Conservation (phyloP, 441 rosid genomes). For the Euphorbia corollata region DNA sequence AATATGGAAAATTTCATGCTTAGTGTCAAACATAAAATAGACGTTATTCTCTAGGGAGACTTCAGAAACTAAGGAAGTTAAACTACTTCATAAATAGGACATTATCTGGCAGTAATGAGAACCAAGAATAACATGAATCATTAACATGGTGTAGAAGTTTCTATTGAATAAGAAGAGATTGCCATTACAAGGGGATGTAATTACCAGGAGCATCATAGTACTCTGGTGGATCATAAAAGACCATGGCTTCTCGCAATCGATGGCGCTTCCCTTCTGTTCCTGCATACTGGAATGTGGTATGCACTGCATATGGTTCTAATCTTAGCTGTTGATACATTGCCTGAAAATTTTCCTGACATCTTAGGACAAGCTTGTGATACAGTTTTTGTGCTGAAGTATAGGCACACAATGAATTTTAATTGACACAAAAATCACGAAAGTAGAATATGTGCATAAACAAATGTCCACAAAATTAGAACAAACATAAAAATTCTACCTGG, state of each 20-base stretch:
- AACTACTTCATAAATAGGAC: background rate
- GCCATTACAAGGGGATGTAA: conserved; percentile 6
- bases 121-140: background rate
- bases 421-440: conserved; percentile 11
- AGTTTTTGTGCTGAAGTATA: conserved; percentile 5
- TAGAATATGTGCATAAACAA: background rate
- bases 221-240: conserved; percentile 85
- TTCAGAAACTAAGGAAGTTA: conserved; percentile 9
- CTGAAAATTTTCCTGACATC: conserved; percentile 37
- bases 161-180: conserved; percentile 3
- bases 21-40: background rate
- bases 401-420: conserved; percentile 11
- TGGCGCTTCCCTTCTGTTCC: conserved; percentile 99
- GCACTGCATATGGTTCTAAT: conserved; percentile 89
- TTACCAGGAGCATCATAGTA: conserved; percentile 83
- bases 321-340: conserved; percentile 83
- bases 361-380: conserved; percentile 17
- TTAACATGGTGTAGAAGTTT: background rate
- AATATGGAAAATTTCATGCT: background rate
- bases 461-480: conserved; percentile 13
- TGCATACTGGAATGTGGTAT: conserved; percentile 96
- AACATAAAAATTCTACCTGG: conserved; percentile 49
- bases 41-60: background rate
- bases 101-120: background rate
- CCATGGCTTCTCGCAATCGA: conserved; percentile 84